These are phyloP conservation scores for Hyphopichia wangnamkhiaoensis DNA, from an alignment of 1,139 yeast species.

Conservation along the genomic window DNA sequence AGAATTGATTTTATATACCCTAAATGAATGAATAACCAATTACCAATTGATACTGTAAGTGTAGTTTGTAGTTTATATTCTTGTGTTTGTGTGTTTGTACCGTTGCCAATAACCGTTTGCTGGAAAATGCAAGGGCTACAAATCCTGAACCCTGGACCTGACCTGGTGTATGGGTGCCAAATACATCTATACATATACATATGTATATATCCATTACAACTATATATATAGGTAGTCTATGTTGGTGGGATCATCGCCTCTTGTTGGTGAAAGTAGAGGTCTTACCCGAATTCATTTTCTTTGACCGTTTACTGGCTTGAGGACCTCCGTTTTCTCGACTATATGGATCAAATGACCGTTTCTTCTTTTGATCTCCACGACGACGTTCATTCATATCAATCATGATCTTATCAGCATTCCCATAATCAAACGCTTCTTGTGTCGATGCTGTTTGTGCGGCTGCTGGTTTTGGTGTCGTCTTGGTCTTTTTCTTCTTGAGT, in stretches of 20 bases:
- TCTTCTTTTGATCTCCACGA: slow-evolving; percentile 21
- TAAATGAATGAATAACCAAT: too few relatives aligned
- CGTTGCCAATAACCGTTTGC: too few relatives aligned
- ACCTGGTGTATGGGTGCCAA: too few relatives aligned
- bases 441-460: slow-evolving; percentile 15
- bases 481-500: slow-evolving; percentile 37
- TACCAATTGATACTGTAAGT: too few relatives aligned
- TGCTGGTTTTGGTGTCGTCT: slow-evolving; percentile 10
- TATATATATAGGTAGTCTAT: too few relatives aligned
- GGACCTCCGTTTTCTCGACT: slow-evolving; percentile 50
- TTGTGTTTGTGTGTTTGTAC: too few relatives aligned
- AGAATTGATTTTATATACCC: slow-evolving; percentile 5
- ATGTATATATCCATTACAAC: too few relatives aligned
- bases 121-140: too few relatives aligned
- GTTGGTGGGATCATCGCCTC: slow-evolving; percentile 9
- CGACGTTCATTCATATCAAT: slow-evolving; percentile 23
- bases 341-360: slow-evolving; percentile 65
- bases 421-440: slow-evolving; percentile 44
- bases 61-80: too few relatives aligned
- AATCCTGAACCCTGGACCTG: too few relatives aligned
- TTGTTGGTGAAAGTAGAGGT: slow-evolving; percentile 48
- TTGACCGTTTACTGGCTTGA: slow-evolving; percentile 47
- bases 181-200: too few relatives aligned
- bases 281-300: slow-evolving; percentile 43
- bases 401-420: slow-evolving; percentile 49